Evolutionary conservation across 2,329 filamentous ascomycete genomes (phyloP), one percentile per base, ranked within the genome.

Genomic region (Penicillium sp.): DNA sequence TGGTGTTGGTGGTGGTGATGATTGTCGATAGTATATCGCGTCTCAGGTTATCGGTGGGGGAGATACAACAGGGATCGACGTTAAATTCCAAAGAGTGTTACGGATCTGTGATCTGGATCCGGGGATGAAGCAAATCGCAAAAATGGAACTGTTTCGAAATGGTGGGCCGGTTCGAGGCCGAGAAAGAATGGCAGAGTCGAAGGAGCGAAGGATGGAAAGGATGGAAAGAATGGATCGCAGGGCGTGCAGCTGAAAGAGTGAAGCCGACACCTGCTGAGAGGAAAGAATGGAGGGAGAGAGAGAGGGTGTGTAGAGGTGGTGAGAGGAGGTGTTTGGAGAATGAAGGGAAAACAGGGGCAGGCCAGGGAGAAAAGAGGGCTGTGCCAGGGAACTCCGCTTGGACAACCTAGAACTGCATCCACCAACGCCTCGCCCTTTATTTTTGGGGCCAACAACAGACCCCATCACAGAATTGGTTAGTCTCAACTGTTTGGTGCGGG

Each of bases 211-310:
- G 50, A 37, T 16, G 55, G 42, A 47, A 24, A 55, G 51, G 47
- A 50, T 56, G 42, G 67, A 79, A 78, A 62, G 77, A 80, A 73
- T 67, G 78, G 75, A 80, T 70, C 69, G 77, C 81, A 74, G 74
- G 42, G 42, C 42, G 42, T 75, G 73, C 80, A 82, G 81, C 82
- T 84, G 73, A 86, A 85, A 76, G 83, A 86, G 80, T 86, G 83
- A 84, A 86, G 83, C 83, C 78, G 80, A 73, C 72, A 77, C 77
- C 72, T 75, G 76, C 77, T 73, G 64, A 55, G 60, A 56, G 56
- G 60, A 59, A 59, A 59, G 58, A 62, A 65, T 63, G 63, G 59
- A 59, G 34, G 18, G 34, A 37, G 34, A 37, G 33, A 18, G 18
- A 11, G 60, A 60, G 43, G 61, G 29, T 49, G 56, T 40, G 39